These are phyloP conservation scores for Venturia oleaginea DNA, from an alignment of 2,329 filamentous ascomycete species.

Conservation along the genomic window DNA sequence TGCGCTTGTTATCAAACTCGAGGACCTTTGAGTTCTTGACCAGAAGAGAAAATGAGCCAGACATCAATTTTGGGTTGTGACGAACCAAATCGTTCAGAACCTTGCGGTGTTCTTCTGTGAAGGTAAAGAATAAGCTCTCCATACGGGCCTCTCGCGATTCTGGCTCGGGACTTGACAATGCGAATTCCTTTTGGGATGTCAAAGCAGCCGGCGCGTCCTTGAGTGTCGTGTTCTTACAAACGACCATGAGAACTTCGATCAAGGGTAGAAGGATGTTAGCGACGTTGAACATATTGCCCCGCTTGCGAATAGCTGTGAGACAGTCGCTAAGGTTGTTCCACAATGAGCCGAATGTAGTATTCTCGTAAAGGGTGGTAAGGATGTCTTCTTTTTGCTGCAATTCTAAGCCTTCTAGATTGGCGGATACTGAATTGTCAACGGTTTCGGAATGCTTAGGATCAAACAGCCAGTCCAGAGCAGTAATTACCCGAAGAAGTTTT, in stretches of 20 bases:
- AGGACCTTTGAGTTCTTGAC: constrained; percentile 98
- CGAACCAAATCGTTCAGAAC: constrained; percentile 96
- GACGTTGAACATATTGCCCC: constrained; percentile 93
- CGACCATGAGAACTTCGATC: constrained; percentile 96
- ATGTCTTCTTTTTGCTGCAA: constrained; percentile 70
- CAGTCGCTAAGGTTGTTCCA: constrained; percentile 91
- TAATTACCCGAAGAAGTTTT: constrained; percentile 84
- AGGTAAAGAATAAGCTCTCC: constrained; percentile 89
- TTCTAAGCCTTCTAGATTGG: constrained; percentile 42
- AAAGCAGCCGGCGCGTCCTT: constrained; percentile 50
- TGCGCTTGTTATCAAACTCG: constrained; percentile 99
- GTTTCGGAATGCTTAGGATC: constrained; percentile 59
- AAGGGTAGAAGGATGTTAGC: constrained; percentile 90
- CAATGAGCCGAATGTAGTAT: constrained; percentile 77
- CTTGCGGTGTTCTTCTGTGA: constrained; percentile 94
- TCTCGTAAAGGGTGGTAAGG: constrained; percentile 80
- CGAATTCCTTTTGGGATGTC: constrained; percentile 51
- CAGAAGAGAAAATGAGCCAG: constrained; percentile 87
- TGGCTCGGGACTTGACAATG: constrained; percentile 65
- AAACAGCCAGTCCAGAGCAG: constrained; percentile 91
- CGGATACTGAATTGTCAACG: constrained; percentile 35
- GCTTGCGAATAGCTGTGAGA: constrained; percentile 75
- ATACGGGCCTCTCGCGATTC: constrained; percentile 72
- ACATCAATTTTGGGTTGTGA: constrained; percentile 97
- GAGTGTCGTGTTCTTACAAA: constrained; percentile 93